Percentiles rank a stretch among this genome's conserved stretches.
These are phyloP conservation scores for Penicillium pulvis DNA, from an alignment of 495 filamentous ascomycete genomes.

Conservation along the genomic window DNA sequence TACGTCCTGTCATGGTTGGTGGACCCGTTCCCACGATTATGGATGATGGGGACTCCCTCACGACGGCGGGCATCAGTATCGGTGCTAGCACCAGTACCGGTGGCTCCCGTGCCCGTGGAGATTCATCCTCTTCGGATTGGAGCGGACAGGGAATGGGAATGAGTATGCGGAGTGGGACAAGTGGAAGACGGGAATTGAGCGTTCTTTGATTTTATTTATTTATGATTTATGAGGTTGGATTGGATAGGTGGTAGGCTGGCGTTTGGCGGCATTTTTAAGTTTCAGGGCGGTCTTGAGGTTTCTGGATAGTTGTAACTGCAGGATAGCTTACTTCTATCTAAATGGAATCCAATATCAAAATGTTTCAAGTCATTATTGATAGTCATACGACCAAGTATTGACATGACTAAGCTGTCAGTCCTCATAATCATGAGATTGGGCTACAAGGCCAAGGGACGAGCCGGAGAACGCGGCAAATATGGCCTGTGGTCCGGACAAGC, in stretches of 20 bases:
- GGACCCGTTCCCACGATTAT: slow-evolving; percentile 20
- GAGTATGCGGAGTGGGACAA: slow-evolving; percentile 25
- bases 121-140: slow-evolving; percentile 34
- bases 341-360: no score
- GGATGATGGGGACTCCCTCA: slow-evolving; percentile 28
- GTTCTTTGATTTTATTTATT: slow-evolving; percentile 25
- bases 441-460: no score
- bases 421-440: no score
- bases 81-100: slow-evolving; percentile 30
- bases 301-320: not conserved
- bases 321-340: no score
- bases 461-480: no score
- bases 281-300: not conserved
- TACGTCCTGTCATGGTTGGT: slow-evolving; percentile 42
- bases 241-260: not conserved
- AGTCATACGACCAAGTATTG: no score
- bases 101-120: slow-evolving; percentile 25
- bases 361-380: no score
- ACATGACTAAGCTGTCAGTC: no score
- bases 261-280: not conserved
- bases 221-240: slow-evolving; percentile 4
- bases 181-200: slow-evolving; percentile 34
- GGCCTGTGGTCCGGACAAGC: no score
- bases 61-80: slow-evolving; percentile 30
- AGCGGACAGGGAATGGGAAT: slow-evolving; percentile 26